These are phyloP conservation scores for Eustoma russellianum DNA, from an alignment of 257 asterid genomes.

Conservation along the genomic window DNA sequence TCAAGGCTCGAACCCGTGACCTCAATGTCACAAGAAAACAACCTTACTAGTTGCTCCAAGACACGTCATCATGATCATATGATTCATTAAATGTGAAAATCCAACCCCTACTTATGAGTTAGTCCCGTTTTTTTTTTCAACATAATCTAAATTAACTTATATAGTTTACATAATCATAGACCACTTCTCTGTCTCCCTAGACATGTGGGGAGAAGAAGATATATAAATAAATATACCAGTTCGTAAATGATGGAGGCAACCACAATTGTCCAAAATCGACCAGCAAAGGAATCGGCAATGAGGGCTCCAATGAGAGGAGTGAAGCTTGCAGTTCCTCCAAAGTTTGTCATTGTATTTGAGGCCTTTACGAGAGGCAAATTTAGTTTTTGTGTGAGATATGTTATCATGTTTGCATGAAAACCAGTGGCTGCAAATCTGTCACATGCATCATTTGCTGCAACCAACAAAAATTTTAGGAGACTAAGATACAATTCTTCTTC, in stretches of 20 bases:
- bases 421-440: conserved; percentile 73
- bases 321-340: conserved; percentile 58
- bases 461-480: not conserved
- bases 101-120: no score
- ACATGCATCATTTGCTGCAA: conserved; percentile 65
- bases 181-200: no score
- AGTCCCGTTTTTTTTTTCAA: no score
- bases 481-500: no score
- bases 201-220: no score
- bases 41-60: no score
- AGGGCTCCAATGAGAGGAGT: conserved; percentile 71
- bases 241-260: conserved; percentile 50
- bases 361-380: conserved; percentile 82
- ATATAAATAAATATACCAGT: conserved; percentile 26
- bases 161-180: no score
- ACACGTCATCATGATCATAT: no score
- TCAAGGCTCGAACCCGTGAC: no score
- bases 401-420: conserved; percentile 72
- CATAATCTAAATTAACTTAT: no score
- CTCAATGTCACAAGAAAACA: no score
- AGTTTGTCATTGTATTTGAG: conserved; percentile 59
- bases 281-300: conserved; percentile 63
- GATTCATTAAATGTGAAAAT: no score
- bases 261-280: conserved; percentile 69
- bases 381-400: conserved; percentile 59